Conservation (phyloP, 176 grass and related monocot genomes). For the Hordeum vulgare region DNA sequence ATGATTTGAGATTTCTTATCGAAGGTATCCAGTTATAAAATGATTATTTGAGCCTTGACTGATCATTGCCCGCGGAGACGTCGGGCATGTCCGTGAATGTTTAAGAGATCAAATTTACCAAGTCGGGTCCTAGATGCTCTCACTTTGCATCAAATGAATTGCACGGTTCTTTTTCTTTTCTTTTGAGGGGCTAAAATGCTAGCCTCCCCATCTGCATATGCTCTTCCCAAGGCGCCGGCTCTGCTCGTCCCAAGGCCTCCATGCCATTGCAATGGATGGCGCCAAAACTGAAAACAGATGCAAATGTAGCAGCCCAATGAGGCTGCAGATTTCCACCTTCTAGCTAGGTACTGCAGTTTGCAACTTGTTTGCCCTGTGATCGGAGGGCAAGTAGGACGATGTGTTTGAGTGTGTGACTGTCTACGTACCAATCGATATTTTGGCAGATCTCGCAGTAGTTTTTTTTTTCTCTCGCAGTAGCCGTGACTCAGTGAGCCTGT, state of each 20-base stretch:
- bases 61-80: no score
- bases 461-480: no score
- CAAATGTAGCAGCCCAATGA: constrained; percentile 18
- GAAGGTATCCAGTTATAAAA: no score
- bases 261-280: not conserved
- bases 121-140: no score
- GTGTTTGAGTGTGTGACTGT: not conserved
- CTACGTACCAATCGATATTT: not conserved
- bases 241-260: constrained; percentile 25
- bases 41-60: no score
- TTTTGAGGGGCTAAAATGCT: not conserved
- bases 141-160: not conserved
- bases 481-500: not conserved
- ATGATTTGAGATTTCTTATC: no score
- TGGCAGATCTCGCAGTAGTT: not conserved
- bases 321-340: not conserved
- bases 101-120: no score
- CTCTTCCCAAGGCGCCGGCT: constrained; percentile 18
- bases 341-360: not conserved
- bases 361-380: not conserved
- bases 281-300: not conserved
- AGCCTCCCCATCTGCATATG: not conserved
- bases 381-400: not conserved
- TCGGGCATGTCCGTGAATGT: no score
- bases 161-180: not conserved